phyloP scores from a whole-genome alignment of 225 moss, liverwort and hornwort genomes.

The Takakia lepidozioides region DNA sequence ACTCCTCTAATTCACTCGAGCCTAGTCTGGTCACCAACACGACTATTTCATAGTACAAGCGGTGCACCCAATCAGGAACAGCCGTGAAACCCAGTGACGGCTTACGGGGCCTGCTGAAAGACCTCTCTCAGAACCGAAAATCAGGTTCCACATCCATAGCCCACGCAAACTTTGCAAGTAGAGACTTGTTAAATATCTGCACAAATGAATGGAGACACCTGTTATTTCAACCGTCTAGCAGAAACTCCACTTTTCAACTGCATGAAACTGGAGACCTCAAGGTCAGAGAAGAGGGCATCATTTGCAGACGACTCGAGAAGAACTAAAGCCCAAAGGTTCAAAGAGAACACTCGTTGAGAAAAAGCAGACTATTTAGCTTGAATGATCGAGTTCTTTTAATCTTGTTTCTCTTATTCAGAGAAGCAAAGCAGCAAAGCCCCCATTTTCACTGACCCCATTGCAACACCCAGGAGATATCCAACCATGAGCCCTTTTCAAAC shows the following conservation, averaged over 20 bases:
- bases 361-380: too few relatives aligned
- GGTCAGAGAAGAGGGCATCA: too few relatives aligned
- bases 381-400: too few relatives aligned
- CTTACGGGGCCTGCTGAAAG: conserved; percentile 17
- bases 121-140: conserved; percentile 73
- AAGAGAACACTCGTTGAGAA: too few relatives aligned
- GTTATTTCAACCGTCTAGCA: too few relatives aligned
- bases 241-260: too few relatives aligned
- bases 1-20: background rate
- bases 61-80: conserved; percentile 1
- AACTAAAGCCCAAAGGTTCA: too few relatives aligned
- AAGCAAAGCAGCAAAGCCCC: too few relatives aligned
- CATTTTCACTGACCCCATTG: background rate
- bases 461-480: background rate
- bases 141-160: conserved; percentile 97
- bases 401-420: too few relatives aligned
- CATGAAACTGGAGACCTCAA: too few relatives aligned
- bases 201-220: too few relatives aligned
- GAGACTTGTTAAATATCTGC: conserved; percentile 92
- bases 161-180: conserved; percentile 95
- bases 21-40: conserved; percentile 2
- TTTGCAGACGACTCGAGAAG: too few relatives aligned
- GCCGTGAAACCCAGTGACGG: background rate
- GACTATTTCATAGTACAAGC: background rate
- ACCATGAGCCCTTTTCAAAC: background rate